A percentile compares a stretch with the other conserved stretches of the same genome.
Conservation (phyloP, 371 early-diverging fungal species). For the Thermomucor indicae-seudaticae region DNA sequence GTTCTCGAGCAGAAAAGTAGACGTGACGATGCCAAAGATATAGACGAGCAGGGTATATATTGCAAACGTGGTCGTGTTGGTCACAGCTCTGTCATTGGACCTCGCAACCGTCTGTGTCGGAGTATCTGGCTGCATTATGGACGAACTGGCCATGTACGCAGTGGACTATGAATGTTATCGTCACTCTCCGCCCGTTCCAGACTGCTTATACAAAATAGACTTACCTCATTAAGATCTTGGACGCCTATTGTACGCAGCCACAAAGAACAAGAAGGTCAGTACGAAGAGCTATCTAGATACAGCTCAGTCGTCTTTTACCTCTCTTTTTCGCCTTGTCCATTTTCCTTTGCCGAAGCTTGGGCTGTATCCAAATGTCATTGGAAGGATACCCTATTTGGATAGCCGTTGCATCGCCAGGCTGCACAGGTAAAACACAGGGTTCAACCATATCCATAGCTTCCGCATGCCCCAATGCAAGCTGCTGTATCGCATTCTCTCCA, state of each 20-base stretch:
- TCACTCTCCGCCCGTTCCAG: background rate
- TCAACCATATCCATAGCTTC: background rate
- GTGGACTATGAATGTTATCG: conserved; percentile 6
- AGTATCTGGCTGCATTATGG: background rate
- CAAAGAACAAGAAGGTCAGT: no score
- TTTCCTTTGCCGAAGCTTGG: conserved; percentile 26
- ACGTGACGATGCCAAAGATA: conserved; percentile 55
- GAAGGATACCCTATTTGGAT: background rate
- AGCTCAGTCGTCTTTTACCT: no score
- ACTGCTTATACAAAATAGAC: background rate
- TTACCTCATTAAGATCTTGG: conserved; percentile 36
- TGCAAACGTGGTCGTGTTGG: conserved; percentile 51
- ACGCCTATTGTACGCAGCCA: no score
- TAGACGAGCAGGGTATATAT: conserved; percentile 50
- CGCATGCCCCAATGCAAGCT: background rate
- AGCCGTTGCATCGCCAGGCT: no score
- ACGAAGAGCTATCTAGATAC: no score
- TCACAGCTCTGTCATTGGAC: conserved; percentile 37
- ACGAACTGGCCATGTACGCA: background rate
- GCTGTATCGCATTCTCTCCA: background rate
- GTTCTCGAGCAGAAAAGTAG: conserved; percentile 47
- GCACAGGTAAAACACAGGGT: no score
- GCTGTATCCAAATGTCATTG: conserved; percentile 31
- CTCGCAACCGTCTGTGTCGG: conserved; percentile 2
- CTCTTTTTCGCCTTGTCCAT: conserved; percentile 23